These are phyloP conservation scores for Pseudogymnoascus sp. DNA, from an alignment of 2,329 filamentous ascomycete genomes.

Conservation along the genomic window DNA sequence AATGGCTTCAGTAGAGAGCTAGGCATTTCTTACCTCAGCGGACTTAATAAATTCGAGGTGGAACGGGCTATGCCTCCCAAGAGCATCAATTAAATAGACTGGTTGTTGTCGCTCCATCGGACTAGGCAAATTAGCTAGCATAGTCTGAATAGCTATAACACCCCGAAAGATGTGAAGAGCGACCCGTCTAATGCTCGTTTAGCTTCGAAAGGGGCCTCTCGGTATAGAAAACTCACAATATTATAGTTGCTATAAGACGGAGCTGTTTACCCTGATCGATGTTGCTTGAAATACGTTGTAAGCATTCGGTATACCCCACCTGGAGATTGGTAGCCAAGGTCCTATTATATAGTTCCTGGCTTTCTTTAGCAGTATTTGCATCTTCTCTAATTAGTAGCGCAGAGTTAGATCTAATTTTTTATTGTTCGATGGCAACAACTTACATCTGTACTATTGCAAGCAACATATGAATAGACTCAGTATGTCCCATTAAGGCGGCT, in stretches of 20 bases:
- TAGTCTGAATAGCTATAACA: constrained; percentile 19
- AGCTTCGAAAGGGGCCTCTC: constrained; percentile 2
- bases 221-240: constrained; percentile 12
- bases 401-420: background rate
- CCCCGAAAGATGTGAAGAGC: constrained; percentile 23
- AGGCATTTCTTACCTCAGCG: constrained; percentile 12
- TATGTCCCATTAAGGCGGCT: constrained; percentile 20
- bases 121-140: constrained; percentile 19
- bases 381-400: background rate
- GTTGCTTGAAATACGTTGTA: background rate
- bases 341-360: background rate
- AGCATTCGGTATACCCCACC: background rate
- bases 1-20: background rate
- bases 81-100: constrained; percentile 27
- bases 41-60: constrained; percentile 27
- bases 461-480: constrained; percentile 15
- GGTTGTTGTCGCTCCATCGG: constrained; percentile 28
- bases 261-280: constrained; percentile 11
- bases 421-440: background rate
- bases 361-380: background rate
- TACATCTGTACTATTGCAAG: constrained; percentile 8
- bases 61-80: constrained; percentile 23
- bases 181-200: constrained; percentile 12
- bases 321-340: background rate
- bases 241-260: constrained; percentile 10